phyloP scores from a whole-genome alignment of 257 asterid species.

The Salvia miltiorrhiza region DNA sequence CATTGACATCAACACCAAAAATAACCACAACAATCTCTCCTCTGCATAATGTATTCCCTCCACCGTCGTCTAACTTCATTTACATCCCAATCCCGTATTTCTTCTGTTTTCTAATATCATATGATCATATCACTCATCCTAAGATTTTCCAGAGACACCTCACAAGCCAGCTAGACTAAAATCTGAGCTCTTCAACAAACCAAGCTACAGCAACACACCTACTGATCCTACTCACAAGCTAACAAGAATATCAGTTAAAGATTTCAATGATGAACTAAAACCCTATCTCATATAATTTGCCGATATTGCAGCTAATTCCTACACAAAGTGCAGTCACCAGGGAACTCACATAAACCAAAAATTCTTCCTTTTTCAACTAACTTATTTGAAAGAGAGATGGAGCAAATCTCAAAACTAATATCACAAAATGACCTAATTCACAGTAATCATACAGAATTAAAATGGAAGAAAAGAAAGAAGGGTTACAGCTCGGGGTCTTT shows the following conservation, averaged over 20 bases:
- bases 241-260: not conserved
- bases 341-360: not conserved
- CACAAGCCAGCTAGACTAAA: not conserved
- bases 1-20: no score
- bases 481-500: slow-evolving; percentile 79
- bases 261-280: not conserved
- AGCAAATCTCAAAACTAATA: not conserved
- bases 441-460: not conserved
- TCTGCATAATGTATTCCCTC: no score
- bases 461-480: not conserved
- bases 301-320: not conserved
- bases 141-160: not conserved
- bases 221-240: not conserved
- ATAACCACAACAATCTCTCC: no score
- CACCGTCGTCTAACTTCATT: not conserved
- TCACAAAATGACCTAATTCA: not conserved
- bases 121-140: not conserved
- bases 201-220: not conserved
- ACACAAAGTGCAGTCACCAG: not conserved
- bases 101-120: not conserved
- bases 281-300: not conserved
- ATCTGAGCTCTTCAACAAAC: not conserved
- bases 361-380: not conserved
- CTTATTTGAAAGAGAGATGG: not conserved
- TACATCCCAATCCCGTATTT: not conserved